Percentiles rank a stretch among this genome's conserved stretches.
Evolutionary conservation across 441 rosid genomes (phyloP).

Genomic region (Aleurites moluccanus): DNA sequence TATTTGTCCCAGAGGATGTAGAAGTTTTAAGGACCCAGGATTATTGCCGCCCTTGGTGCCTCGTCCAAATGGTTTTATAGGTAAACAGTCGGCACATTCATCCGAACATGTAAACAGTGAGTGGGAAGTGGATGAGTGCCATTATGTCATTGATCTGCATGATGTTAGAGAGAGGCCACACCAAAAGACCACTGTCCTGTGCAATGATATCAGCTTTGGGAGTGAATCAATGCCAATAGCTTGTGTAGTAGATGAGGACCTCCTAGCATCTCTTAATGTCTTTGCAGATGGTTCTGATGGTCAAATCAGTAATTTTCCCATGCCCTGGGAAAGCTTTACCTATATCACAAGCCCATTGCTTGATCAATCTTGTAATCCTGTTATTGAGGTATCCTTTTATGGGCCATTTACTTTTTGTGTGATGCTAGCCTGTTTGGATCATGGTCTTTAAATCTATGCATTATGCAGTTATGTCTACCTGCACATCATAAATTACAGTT

Average conservation of each 20-base stretch:
- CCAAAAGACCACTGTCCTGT: constrained; percentile 53
- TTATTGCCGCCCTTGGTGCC: constrained; percentile 43
- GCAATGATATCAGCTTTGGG: constrained; percentile 87
- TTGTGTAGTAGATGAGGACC: constrained; percentile 73
- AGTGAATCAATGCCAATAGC: constrained; percentile 67
- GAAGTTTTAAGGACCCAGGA: constrained; percentile 46
- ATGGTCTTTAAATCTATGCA: not conserved
- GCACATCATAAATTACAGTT: not conserved
- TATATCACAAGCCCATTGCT: constrained; percentile 63
- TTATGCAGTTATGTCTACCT: not conserved
- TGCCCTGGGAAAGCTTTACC: constrained; percentile 84
- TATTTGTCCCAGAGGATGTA: constrained; percentile 83
- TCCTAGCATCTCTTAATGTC: constrained; percentile 39
- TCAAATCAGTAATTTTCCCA: constrained; percentile 35
- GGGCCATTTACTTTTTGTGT: constrained; percentile 3
- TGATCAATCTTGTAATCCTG: constrained; percentile 49
- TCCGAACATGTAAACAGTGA: constrained; percentile 35
- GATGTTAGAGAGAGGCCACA: constrained; percentile 52
- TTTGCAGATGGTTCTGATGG: constrained; percentile 31
- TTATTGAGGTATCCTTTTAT: constrained; percentile 56
- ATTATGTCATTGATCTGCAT: constrained; percentile 63
- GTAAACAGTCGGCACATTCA: constrained; percentile 28
- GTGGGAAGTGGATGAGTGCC: constrained; percentile 87
- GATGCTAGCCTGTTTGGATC: constrained; percentile 6
- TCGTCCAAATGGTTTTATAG: constrained; percentile 37